These are phyloP conservation scores for Fusarium incarnatum DNA, from an alignment of 2,329 filamentous ascomycete genomes.

Conservation along the genomic window DNA sequence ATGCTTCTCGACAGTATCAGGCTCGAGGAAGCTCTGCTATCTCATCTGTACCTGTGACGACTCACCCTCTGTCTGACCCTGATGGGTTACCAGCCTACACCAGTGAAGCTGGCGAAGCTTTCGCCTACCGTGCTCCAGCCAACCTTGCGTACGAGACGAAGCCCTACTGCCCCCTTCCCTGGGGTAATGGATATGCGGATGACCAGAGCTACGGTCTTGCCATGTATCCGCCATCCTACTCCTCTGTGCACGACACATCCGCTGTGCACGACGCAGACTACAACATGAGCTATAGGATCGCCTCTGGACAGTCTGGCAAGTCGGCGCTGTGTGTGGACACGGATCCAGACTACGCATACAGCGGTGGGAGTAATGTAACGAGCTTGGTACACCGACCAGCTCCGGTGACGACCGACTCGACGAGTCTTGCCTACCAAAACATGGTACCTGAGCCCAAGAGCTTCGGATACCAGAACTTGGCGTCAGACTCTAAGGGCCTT, in stretches of 20 bases:
- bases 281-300: constrained; percentile 46
- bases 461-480: constrained; percentile 9
- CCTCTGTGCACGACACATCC: constrained; percentile 36
- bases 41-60: constrained; percentile 22
- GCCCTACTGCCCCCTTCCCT: constrained; percentile 43
- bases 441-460: constrained; percentile 22
- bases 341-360: constrained; percentile 46
- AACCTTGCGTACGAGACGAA: constrained; percentile 44
- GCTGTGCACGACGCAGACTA: constrained; percentile 43
- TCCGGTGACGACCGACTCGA: constrained; percentile 12
- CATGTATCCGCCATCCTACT: constrained; percentile 41
- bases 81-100: constrained; percentile 35
- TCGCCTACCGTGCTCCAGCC: constrained; percentile 39
- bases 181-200: constrained; percentile 45
- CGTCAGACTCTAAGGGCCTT: constrained; percentile 27
- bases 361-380: constrained; percentile 22
- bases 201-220: constrained; percentile 44
- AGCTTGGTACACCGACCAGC: constrained; percentile 30
- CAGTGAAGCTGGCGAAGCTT: constrained; percentile 31
- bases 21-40: constrained; percentile 40
- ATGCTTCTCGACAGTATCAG: constrained; percentile 50
- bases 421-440: constrained; percentile 9
- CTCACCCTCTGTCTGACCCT: constrained; percentile 28
- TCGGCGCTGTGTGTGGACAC: constrained; percentile 45
- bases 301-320: constrained; percentile 33